These are phyloP conservation scores for Manihot esculenta DNA, from an alignment of 441 rosid species.

Conservation along the genomic window DNA sequence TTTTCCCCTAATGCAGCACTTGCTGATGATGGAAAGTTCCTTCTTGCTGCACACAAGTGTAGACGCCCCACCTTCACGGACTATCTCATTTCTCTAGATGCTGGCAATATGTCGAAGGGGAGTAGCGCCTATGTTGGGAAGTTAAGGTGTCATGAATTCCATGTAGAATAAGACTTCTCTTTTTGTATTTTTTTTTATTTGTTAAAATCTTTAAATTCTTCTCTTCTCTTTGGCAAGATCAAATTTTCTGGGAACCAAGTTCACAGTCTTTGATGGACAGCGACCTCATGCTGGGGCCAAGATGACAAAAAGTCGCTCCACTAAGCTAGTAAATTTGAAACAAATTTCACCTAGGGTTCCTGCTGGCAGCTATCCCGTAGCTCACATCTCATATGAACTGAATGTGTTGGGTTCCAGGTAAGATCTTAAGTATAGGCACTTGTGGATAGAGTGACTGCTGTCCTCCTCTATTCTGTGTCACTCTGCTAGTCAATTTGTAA, in stretches of 20 bases:
- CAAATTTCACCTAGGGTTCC: slow-evolving; percentile 81
- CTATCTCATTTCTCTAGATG: slow-evolving; percentile 74
- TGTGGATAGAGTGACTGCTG: too few species aligned
- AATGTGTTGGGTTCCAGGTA: slow-evolving; percentile 97
- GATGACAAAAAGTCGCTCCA: slow-evolving; percentile 68
- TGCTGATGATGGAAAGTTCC: slow-evolving; percentile 87
- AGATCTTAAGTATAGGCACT: slow-evolving; percentile 9
- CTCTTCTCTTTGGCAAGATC: slow-evolving; percentile 50
- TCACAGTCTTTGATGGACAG: slow-evolving; percentile 86
- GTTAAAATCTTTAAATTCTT: slow-evolving; percentile 9
- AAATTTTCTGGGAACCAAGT: slow-evolving; percentile 77
- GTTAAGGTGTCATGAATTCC: slow-evolving; percentile 52
- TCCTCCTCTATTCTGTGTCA: not conserved
- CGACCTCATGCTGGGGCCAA: slow-evolving; percentile 66
- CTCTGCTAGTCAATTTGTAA: not conserved
- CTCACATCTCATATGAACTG: slow-evolving; percentile 86
- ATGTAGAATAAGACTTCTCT: not conserved
- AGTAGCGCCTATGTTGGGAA: slow-evolving; percentile 82
- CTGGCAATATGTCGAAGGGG: slow-evolving; percentile 71
- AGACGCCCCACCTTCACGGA: slow-evolving; percentile 95
- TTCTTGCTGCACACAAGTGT: slow-evolving; percentile 88
- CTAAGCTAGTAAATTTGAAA: slow-evolving; percentile 65
- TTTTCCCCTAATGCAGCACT: slow-evolving; percentile 44
- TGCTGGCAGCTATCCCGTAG: slow-evolving; percentile 77
- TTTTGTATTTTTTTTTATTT: slow-evolving; percentile 6